A percentile compares a stretch with the other conserved stretches of the same genome.
phyloP scores from a whole-genome alignment of 2,329 filamentous ascomycete genomes.

The Hypocrella siamensis region DNA sequence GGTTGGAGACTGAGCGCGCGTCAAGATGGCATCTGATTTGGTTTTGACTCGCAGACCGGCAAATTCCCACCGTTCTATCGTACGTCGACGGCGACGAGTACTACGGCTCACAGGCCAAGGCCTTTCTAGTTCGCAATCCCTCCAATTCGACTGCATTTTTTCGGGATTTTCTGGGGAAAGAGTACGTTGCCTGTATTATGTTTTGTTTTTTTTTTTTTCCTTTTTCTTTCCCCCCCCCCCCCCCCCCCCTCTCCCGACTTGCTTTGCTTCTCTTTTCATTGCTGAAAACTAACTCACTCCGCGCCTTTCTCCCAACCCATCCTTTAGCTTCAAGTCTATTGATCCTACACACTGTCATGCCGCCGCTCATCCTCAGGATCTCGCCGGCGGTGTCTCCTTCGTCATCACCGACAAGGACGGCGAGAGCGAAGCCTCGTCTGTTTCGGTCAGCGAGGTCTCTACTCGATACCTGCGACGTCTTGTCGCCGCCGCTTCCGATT shows the following conservation, averaged over 20 bases:
- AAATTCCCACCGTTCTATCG: constrained; percentile 87
- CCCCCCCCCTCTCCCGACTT: too few relatives aligned
- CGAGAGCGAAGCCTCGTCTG: constrained; percentile 45
- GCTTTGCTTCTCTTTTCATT: too few relatives aligned
- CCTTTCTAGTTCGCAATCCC: constrained; percentile 80
- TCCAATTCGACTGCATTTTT: constrained; percentile 92
- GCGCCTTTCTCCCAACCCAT: neutral
- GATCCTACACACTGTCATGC: constrained; percentile 91
- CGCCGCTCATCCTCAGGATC: constrained; percentile 74
- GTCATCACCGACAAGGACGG: constrained; percentile 60
- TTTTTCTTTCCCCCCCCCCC: too few relatives aligned
- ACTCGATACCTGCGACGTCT: constrained; percentile 76
- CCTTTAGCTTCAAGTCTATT: constrained; percentile 69
- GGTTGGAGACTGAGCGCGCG: neutral
- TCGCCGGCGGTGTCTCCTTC: constrained; percentile 60
- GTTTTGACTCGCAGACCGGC: constrained; percentile 50
- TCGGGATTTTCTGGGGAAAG: constrained; percentile 87
- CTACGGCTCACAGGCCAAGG: constrained; percentile 88
- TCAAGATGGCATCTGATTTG: neutral
- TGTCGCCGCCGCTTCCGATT: constrained; percentile 72
- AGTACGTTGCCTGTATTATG: constrained; percentile 44
- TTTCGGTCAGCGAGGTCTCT: constrained; percentile 67
- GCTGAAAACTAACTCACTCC: too few relatives aligned
- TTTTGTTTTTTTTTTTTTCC: too few relatives aligned
- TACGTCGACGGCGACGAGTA: constrained; percentile 96